phyloP scores from a whole-genome alignment of 192 early-diverging fungal species.

The Martensiomyces pterosporus region DNA sequence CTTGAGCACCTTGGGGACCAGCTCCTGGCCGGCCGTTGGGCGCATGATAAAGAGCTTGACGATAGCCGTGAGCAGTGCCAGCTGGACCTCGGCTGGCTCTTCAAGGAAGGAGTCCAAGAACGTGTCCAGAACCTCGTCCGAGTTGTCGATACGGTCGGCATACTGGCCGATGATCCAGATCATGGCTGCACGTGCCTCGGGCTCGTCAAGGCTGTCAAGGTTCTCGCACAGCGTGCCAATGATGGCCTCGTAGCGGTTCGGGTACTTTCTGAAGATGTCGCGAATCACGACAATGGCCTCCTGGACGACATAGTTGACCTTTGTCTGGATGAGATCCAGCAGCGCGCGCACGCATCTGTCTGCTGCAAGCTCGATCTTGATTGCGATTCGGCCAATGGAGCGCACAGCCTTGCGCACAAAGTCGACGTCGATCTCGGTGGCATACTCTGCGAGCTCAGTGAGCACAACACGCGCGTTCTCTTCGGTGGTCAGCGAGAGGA shows the following conservation, averaged over 20 bases:
- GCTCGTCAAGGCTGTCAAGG: slow-evolving; percentile 92
- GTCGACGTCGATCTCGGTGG: slow-evolving; percentile 95
- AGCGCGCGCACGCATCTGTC: slow-evolving; percentile 84
- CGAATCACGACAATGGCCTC: slow-evolving; percentile 97
- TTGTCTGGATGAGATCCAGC: slow-evolving; percentile 90
- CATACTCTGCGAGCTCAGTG: slow-evolving; percentile 90
- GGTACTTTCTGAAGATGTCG: slow-evolving; percentile 98
- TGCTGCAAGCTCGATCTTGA: slow-evolving; percentile 87
- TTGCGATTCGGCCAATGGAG: slow-evolving; percentile 93
- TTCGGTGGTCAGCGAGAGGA: slow-evolving; percentile 79
- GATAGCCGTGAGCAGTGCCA: slow-evolving; percentile 88
- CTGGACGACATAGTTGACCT: slow-evolving; percentile 97
- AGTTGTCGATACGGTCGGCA: slow-evolving; percentile 94
- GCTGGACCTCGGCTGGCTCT: slow-evolving; percentile 87
- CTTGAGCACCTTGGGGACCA: slow-evolving; percentile 92
- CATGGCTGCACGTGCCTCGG: slow-evolving; percentile 97
- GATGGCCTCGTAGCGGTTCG: slow-evolving; percentile 92
- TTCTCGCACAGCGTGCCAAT: slow-evolving; percentile 93
- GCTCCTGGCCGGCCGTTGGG: slow-evolving; percentile 84
- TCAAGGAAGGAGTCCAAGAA: slow-evolving; percentile 91
- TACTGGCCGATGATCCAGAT: slow-evolving; percentile 99
- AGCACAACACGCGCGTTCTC: slow-evolving; percentile 86
- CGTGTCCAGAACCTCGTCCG: slow-evolving; percentile 79
- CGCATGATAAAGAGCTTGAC: slow-evolving; percentile 96
- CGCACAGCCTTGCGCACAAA: slow-evolving; percentile 97